Evolutionary conservation across 768 basidiomycete species (phyloP).

Genomic region (Collybiopsis luxurians): DNA sequence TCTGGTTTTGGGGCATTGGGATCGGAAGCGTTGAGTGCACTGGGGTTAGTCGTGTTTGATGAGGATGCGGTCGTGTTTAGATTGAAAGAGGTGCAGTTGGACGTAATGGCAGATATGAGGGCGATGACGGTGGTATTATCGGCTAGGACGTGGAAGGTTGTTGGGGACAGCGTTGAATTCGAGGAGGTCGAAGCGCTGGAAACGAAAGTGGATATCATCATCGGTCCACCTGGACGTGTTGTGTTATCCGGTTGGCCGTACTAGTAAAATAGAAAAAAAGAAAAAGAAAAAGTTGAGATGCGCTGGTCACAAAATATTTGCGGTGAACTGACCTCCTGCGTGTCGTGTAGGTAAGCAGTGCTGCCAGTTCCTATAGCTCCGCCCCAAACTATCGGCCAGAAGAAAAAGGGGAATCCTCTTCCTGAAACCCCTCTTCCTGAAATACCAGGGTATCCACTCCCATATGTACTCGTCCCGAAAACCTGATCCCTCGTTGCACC

Average conservation of each 20-base stretch:
- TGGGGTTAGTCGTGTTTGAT: conserved; percentile 17
- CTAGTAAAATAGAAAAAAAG: conserved; percentile 14
- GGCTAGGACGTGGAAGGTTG: conserved; percentile 32
- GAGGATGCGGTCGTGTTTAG: conserved; percentile 20
- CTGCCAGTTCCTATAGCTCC: conserved; percentile 16
- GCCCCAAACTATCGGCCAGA: conserved; percentile 46
- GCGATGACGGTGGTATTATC: conserved; percentile 33
- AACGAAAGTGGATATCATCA: conserved; percentile 26
- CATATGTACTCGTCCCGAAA: conserved; percentile 38
- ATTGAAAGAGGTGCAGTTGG: conserved; percentile 33
- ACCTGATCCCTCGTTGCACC: conserved; percentile 35
- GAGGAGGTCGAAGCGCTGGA: conserved; percentile 18
- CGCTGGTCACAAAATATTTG: not conserved
- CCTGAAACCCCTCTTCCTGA: conserved; percentile 31
- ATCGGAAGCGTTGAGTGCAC: conserved; percentile 27
- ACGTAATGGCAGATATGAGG: conserved; percentile 25
- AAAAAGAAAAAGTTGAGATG: not conserved
- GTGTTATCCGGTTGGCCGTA: conserved; percentile 30
- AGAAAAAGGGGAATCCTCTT: conserved; percentile 44
- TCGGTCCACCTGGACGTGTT: conserved; percentile 32
- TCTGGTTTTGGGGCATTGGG: conserved; percentile 36
- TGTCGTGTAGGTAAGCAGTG: conserved; percentile 27
- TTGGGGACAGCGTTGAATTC: conserved; percentile 1
- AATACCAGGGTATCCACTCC: conserved; percentile 46
- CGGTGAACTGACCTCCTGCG: conserved; percentile 29